These are phyloP conservation scores for Mycena crocata DNA, from an alignment of 768 basidiomycete species.

Conservation along the genomic window DNA sequence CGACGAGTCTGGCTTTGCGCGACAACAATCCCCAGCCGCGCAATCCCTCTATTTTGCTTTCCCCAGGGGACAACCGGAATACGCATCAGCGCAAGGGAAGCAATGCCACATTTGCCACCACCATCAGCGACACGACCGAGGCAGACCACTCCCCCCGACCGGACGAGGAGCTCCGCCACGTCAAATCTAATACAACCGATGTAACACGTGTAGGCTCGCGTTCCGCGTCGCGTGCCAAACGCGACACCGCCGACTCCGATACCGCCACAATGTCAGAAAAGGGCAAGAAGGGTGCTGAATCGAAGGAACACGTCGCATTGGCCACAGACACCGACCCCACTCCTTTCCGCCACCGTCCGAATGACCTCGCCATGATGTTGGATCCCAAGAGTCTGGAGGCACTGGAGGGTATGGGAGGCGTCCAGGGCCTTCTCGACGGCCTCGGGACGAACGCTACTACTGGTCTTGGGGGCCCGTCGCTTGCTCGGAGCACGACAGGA, in stretches of 20 bases:
- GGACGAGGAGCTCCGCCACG: conserved; percentile 47
- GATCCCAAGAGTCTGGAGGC: conserved; percentile 87
- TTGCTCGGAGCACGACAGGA: conserved; percentile 16
- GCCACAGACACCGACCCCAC: conserved; percentile 65
- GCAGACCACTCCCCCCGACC: conserved; percentile 52
- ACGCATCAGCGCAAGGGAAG: conserved; percentile 68
- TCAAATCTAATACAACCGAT: conserved; percentile 52
- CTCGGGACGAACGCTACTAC: conserved; percentile 73
- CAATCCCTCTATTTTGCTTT: conserved; percentile 66
- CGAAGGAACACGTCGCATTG: conserved; percentile 43
- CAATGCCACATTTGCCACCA: conserved; percentile 63
- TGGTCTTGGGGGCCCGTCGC: conserved; percentile 51
- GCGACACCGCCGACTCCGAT: conserved; percentile 31
- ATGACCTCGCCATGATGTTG: conserved; percentile 83
- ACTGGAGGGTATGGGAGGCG: conserved; percentile 79
- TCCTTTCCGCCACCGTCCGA: conserved; percentile 82
- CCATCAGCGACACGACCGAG: conserved; percentile 59
- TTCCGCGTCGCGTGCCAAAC: conserved; percentile 37
- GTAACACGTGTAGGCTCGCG: conserved; percentile 47
- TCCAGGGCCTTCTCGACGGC: conserved; percentile 70
- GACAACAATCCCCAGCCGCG: conserved; percentile 75
- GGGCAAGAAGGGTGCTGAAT: conserved; percentile 35
- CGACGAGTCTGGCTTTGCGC: conserved; percentile 67
- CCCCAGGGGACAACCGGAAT: conserved; percentile 41
- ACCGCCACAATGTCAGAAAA: conserved; percentile 31